Base-by-base conservation (phyloP, 345 rosid genomes). In the Atalantia buxifolia region DNA sequence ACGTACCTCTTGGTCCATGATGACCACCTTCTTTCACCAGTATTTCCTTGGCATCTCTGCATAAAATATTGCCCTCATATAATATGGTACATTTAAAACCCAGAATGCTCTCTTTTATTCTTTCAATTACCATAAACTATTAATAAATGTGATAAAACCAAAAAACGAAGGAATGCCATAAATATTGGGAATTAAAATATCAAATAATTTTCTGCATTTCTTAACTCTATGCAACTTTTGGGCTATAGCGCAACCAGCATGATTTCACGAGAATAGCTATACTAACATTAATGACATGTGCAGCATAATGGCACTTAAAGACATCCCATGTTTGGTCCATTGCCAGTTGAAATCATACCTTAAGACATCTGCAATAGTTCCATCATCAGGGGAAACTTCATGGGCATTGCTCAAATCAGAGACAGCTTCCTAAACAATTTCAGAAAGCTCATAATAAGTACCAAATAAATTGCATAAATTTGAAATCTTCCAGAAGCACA, bases 361-460 rank as follows among this genome's bases (percentile, higher is more conserved):
- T 73, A 94, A 79, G 53, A 93, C 94, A 78, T 87, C 88, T 0
- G 91, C 88, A 79, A 97, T 87, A 21, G 96, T 97, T 82, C 93
- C 98, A 73, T 94, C 99, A 79, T 87, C 93, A 63, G 98, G 96
- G 65, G 92, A 92, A 77, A 87, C 86, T 86, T 97, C 94, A 81
- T 45, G 90, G 74, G 98, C 98, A 74, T 90, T 88, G 72, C 85
- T 86, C 88, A 97, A 83, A 85, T 93, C 94, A 48, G 88, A 89
- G 81, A 92, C 87, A 36, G 98, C 98, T 85, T 90, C 95, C 99
- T 97, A 76, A 71, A 28, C 82, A 77, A 62, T 66, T 74, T 27
- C 57, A 35, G 40, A 60, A 73, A 48, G 30, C 55, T 67, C 65
- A 79, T 64, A 57, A 57, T 78, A 81, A 38, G 66, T 62, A 33